A percentile compares a stretch with the other conserved stretches of the same genome.
These are phyloP conservation scores for Croton setiger DNA, from an alignment of 441 rosid species.

Conservation along the genomic window DNA sequence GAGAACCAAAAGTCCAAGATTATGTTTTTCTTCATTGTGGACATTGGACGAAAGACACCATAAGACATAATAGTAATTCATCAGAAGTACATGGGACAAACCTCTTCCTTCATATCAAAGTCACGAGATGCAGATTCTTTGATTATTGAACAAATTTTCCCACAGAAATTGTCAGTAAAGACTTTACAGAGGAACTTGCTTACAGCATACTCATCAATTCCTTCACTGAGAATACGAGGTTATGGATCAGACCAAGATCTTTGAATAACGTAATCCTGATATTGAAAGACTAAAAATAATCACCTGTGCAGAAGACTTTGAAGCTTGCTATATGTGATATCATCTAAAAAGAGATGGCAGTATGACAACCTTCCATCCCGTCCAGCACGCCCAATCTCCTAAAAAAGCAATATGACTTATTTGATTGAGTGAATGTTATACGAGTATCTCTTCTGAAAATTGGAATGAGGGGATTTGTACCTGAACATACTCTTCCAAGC, in stretches of 20 bases:
- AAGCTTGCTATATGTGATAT: conserved; percentile 70
- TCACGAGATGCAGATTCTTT: conserved; percentile 75
- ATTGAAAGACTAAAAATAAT: conserved; percentile 13
- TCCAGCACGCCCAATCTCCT: conserved; percentile 98
- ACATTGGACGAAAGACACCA: too few species aligned
- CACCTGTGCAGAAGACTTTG: conserved; percentile 92
- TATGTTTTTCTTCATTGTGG: background rate
- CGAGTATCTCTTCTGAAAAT: conserved; percentile 18
- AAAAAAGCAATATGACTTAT: conserved; percentile 17
- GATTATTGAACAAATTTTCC: conserved; percentile 54
- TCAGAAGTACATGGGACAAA: conserved; percentile 22
- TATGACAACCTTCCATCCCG: conserved; percentile 84
- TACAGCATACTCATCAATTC: conserved; percentile 85
- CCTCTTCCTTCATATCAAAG: conserved; percentile 96
- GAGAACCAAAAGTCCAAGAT: conserved; percentile 6
- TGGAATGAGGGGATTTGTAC: conserved; percentile 35
- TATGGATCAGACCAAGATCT: conserved; percentile 22
- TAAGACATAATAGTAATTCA: conserved; percentile 1
- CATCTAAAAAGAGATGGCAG: conserved; percentile 87
- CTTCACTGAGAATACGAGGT: conserved; percentile 60
- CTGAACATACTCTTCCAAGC: conserved; percentile 99
- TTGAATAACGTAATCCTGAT: conserved; percentile 15
- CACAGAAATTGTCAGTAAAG: conserved; percentile 44
- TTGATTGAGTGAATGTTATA: conserved; percentile 14
- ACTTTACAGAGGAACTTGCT: conserved; percentile 76